Base-by-base conservation (phyloP, 2,329 filamentous ascomycete genomes). In the Colletotrichum filicis region DNA sequence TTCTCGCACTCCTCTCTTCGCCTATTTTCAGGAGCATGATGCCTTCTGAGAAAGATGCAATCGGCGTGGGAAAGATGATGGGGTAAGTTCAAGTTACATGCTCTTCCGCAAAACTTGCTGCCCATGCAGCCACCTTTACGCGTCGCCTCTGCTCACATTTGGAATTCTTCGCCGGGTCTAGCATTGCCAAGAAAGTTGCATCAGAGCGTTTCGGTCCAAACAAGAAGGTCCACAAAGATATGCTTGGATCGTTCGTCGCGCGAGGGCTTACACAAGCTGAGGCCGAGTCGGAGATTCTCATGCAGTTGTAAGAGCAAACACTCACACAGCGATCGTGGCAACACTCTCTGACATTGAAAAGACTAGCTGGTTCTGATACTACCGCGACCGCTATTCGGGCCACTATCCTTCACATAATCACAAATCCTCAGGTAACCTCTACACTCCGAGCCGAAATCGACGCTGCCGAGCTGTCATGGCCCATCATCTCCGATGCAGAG, bases 341-440 rank as follows among this genome's bases (percentile, higher is more conserved):
- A n/a, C n/a, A n/a, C n/a, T n/a, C n/a, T n/a, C n/a, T n/a, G n/a
- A n/a, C n/a, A n/a, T n/a, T 62, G 73, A 79, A 12, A 58, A 84
- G 84, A 42, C 81, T 89, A 5, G 89, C 89, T 6, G 90, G 90
- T 6, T 88, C 88, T 0, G 90, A 91, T 70, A 90, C 88, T 8
- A 90, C 89, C 0, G 88, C 90, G 0, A 89, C 87, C 0, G 85
- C 85, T 1, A 85, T 92, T 6, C 86, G 90, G 1, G 82, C 85
- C 49, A 89, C 85, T 0, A 75, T 91, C 68, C 83, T 91, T n/a
- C 85, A 88, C 77, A 79, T 91, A 73, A 84, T 87, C 26, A 87
- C 85, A 16, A 86, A 83, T 22, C 87, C 87, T 0, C 81, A 80
- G 0, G 84, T 89, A 1, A 83, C 87, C 63, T 68, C 76, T 5